A percentile compares a stretch with the other conserved stretches of the same genome.
These are phyloP conservation scores for Pseudoneurospora amorphoporcata DNA, from an alignment of 495 filamentous ascomycete species.

Conservation along the genomic window DNA sequence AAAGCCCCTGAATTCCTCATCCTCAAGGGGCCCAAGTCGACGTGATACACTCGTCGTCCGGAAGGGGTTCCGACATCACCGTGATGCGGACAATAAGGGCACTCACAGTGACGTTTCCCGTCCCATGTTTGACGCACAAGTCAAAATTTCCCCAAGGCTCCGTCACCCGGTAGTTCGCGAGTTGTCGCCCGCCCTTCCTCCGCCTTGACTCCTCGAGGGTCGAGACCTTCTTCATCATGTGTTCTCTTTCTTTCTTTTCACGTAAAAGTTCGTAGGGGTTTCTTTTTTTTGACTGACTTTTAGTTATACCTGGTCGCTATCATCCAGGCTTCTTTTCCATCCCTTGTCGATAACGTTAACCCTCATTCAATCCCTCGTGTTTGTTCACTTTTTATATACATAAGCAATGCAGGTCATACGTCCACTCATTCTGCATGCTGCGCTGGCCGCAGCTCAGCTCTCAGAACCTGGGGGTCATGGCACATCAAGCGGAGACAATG, in stretches of 20 bases:
- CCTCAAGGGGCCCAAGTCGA: not conserved
- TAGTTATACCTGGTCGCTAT: not conserved
- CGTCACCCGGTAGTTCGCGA: not conserved
- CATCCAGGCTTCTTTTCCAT: not conserved
- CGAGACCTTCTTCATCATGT: not conserved
- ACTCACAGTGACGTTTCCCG: not conserved
- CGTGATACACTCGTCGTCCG: not conserved
- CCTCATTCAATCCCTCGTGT: not conserved
- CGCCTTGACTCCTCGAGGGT: not conserved
- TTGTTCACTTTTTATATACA: not conserved
- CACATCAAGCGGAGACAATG: not conserved
- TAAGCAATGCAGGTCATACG: not conserved
- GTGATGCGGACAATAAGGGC: not conserved
- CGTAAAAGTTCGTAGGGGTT: not conserved
- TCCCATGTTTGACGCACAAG: not conserved
- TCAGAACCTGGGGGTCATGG: not conserved
- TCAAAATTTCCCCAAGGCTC: not conserved
- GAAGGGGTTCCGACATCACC: not conserved
- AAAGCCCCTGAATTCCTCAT: not conserved
- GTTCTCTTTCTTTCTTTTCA: not conserved
- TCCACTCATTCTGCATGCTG: not conserved
- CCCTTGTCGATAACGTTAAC: not conserved
- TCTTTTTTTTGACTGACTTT: not conserved
- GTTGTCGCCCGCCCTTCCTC: not conserved
- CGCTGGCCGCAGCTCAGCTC: not conserved